Percentiles rank a stretch among this genome's conserved stretches.
Evolutionary conservation across 2,329 filamentous ascomycete genomes (phyloP).

Genomic region (Aspergillus jensenii): DNA sequence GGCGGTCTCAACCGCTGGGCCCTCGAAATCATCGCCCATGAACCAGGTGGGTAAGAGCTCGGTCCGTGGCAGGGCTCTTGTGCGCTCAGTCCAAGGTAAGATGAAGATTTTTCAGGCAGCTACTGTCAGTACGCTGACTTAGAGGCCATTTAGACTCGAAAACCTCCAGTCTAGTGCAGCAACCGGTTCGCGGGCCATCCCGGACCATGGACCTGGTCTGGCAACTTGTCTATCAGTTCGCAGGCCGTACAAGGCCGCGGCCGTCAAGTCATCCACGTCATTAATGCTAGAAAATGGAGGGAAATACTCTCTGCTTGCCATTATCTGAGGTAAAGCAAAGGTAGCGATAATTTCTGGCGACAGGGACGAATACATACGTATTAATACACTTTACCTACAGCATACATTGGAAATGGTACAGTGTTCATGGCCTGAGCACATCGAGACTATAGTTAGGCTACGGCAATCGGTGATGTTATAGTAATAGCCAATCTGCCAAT

Average conservation of each 20-base stretch:
- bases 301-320: too few species aligned
- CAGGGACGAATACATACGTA: background rate
- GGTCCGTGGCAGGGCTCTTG: too few species aligned
- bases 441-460: background rate
- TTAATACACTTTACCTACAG: background rate
- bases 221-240: background rate
- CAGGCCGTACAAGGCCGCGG: background rate
- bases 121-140: too few species aligned
- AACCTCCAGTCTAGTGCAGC: too few species aligned
- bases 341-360: too few species aligned
- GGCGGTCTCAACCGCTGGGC: too few species aligned
- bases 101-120: too few species aligned
- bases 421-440: background rate
- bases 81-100: too few species aligned
- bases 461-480: background rate
- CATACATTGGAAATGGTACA: background rate
- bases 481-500: background rate
- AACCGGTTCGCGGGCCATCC: background rate
- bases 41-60: too few species aligned
- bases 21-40: too few species aligned
- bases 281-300: background rate
- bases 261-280: background rate
- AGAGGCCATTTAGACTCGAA: too few species aligned
- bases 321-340: too few species aligned
- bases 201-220: background rate